phyloP scores from a whole-genome alignment of 2,329 filamentous ascomycete species.

The Curvularia verruculosa region DNA sequence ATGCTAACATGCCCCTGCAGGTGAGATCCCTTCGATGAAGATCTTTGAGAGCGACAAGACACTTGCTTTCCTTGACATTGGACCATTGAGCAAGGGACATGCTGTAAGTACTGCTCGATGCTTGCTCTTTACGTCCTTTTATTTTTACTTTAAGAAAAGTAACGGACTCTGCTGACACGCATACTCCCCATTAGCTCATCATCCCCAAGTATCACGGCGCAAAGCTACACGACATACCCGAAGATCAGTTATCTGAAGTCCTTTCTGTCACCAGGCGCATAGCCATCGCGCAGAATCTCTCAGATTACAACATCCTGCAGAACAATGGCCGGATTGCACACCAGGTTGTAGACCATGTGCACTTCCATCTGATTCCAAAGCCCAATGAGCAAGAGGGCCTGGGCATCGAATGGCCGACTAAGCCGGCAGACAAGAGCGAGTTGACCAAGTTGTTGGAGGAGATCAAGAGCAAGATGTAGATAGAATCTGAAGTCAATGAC shows the following conservation, averaged over 20 bases:
- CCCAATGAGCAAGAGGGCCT: conserved; percentile 83
- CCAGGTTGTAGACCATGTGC: conserved; percentile 91
- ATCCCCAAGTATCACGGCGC: conserved; percentile 94
- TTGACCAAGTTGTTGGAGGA: conserved; percentile 81
- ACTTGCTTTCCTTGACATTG: conserved; percentile 94
- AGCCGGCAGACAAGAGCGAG: conserved; percentile 78
- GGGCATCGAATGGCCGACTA: conserved; percentile 77
- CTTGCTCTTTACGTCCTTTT: too few relatives aligned
- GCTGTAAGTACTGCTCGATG: conserved; percentile 65
- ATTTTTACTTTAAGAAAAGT: too few relatives aligned
- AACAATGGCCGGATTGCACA: conserved; percentile 94
- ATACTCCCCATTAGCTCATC: conserved; percentile 70
- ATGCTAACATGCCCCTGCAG: conserved; percentile 53
- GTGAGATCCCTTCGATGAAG: conserved; percentile 96
- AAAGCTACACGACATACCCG: conserved; percentile 91
- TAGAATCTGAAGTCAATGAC: not conserved
- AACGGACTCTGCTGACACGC: not conserved
- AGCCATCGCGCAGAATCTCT: conserved; percentile 73
- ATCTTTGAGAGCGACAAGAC: conserved; percentile 94
- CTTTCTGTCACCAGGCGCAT: conserved; percentile 89
- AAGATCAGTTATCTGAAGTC: conserved; percentile 82
- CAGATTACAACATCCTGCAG: conserved; percentile 91
- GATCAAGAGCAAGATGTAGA: conserved; percentile 84
- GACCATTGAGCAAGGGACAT: conserved; percentile 85
- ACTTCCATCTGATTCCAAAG: conserved; percentile 98